These are phyloP conservation scores for Solanum virginianum DNA, from an alignment of 257 asterid species.

Conservation along the genomic window DNA sequence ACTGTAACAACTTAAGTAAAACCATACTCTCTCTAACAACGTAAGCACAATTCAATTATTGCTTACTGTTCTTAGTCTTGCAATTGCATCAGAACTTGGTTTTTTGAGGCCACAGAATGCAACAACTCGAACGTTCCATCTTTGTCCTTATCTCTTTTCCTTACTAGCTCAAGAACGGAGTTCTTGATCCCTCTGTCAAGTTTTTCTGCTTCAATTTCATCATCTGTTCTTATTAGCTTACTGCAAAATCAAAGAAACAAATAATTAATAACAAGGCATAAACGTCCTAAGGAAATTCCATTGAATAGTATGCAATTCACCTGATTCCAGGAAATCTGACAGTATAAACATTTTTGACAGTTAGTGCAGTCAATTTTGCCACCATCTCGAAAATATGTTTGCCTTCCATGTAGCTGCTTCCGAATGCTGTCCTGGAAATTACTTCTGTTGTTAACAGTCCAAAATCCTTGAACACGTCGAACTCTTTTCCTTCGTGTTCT, in stretches of 20 bases:
- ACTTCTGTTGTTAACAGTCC: slow-evolving; percentile 43
- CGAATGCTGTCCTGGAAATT: slow-evolving; percentile 64
- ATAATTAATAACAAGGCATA: background rate
- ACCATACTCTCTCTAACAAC: background rate
- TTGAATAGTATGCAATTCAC: slow-evolving; percentile 4
- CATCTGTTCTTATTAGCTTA: slow-evolving; percentile 19
- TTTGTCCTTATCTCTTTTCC: slow-evolving; percentile 18
- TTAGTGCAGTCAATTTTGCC: slow-evolving; percentile 25
- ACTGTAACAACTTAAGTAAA: background rate
- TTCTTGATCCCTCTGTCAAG: slow-evolving; percentile 31
- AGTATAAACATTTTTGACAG: slow-evolving; percentile 29
- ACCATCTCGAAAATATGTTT: slow-evolving; percentile 47
- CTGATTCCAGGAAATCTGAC: slow-evolving; percentile 37
- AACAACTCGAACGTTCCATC: slow-evolving; percentile 15
- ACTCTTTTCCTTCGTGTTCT: slow-evolving; percentile 32
- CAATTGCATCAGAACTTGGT: slow-evolving; percentile 44
- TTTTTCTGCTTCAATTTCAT: slow-evolving; percentile 50
- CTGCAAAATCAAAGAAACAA: background rate
- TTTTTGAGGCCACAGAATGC: slow-evolving; percentile 12
- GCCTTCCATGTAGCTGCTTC: slow-evolving; percentile 62
- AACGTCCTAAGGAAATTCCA: background rate
- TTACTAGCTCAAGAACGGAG: slow-evolving; percentile 32
- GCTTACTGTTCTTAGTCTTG: slow-evolving; percentile 36
- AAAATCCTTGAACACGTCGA: slow-evolving; percentile 52
- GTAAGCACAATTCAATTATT: too few relatives aligned